Evolutionary conservation across 805 yeast species (phyloP), one percentile per base, ranked within the genome.

Genomic region (Lachancea waltii): DNA sequence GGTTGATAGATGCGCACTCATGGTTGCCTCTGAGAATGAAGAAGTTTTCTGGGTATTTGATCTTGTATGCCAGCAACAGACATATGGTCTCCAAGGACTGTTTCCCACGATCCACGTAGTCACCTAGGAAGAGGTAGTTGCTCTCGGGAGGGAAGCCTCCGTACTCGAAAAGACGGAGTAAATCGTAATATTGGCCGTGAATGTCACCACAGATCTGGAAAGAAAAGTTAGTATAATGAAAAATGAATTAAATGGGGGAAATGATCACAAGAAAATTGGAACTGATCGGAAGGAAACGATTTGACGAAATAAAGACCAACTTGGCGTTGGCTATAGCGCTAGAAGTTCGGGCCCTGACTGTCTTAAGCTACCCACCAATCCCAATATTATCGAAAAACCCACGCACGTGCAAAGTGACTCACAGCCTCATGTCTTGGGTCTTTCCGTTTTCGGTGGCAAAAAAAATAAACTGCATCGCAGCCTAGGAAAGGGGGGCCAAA

Each of bases 61-160:
- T 90, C 70, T 90, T 90, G 72, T 90, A 90, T 30, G 97, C 97
- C 58, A 90, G 75, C 57, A 90, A 70, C 48, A 90, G 69, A 65
- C 97, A 90, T 56, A 90, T 90, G 13, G 97, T 92, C 65, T 90
- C 98, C 53, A 92, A 69, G 21, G 95, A 85, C 70, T 92, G 97
- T 62, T 89, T 87, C 58, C 98, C 98, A 73, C 98, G 82, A 70
- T 90, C 98, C 50, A 90, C 98, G 60, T 90, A 90, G 72, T 90
- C 98, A 50, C 98, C 98, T 43, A 90, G 68, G 61, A 90, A 90
- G 54, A 90, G 70, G 68, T 90, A 90, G 69, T 90, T 90, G 14
- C 97, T 95, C 64, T 92, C 97, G 9, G 98, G 98, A 1, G 98
- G 98, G 73, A 92, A 90, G 2, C 97, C 98, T 54, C 98, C 97